Percentiles rank a stretch among this genome's conserved stretches.
phyloP scores from a whole-genome alignment of 805 yeast genomes.

The Teunomyces funiuensis region DNA sequence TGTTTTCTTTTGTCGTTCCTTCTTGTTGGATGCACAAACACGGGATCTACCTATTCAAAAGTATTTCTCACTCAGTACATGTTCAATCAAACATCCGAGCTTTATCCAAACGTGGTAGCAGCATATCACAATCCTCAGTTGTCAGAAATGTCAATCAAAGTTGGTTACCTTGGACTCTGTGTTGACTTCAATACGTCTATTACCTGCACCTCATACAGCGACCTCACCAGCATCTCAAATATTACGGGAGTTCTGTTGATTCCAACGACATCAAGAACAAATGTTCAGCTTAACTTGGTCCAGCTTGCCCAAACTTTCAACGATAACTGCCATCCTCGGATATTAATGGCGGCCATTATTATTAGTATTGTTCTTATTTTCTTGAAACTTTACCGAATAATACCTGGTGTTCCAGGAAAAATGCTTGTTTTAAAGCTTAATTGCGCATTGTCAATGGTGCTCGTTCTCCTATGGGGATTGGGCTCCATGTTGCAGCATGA shows the following conservation, averaged over 20 bases:
- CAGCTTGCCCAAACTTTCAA: conserved; percentile 46
- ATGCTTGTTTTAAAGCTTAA: conserved; percentile 24
- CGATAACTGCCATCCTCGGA: conserved; percentile 52
- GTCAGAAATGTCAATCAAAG: conserved; percentile 43
- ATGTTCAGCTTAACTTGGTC: conserved; percentile 42
- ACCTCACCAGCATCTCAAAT: conserved; percentile 20
- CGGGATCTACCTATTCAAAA: conserved; percentile 42
- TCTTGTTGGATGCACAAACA: conserved; percentile 53
- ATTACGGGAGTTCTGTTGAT: conserved; percentile 35
- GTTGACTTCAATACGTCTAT: conserved; percentile 32
- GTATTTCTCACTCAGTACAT: conserved; percentile 49
- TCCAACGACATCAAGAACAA: conserved; percentile 22
- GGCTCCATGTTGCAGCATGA: conserved; percentile 66
- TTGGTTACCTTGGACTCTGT: conserved; percentile 62
- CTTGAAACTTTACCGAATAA: conserved; percentile 39
- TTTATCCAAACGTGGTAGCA: conserved; percentile 39
- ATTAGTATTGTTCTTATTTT: conserved; percentile 43
- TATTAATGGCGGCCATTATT: conserved; percentile 50
- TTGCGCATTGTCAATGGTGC: conserved; percentile 12
- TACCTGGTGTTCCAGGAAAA: conserved; percentile 53
- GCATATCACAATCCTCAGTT: conserved; percentile 25
- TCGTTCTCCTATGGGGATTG: conserved; percentile 56
- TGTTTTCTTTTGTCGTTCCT: conserved; percentile 53
- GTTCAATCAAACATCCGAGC: conserved; percentile 47
- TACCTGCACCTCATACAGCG: conserved; percentile 37